A percentile compares a stretch with the other conserved stretches of the same genome.
phyloP scores from a whole-genome alignment of 2,329 filamentous ascomycete species.

The Aurifilum marmelostoma region DNA sequence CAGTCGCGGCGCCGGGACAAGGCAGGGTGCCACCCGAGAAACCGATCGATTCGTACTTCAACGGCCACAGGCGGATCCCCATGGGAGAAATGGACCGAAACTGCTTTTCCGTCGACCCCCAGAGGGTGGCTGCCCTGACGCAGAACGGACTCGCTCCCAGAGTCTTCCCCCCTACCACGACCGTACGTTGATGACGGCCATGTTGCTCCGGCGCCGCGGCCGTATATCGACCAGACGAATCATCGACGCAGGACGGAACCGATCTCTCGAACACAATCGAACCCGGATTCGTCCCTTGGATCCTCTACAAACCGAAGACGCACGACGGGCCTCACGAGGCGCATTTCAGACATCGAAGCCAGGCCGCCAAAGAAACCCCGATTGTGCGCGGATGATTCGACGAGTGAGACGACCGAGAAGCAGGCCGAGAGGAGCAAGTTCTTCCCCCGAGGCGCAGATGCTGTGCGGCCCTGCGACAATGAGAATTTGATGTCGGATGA shows the following conservation, averaged over 20 bases:
- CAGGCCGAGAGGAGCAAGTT: conserved; percentile 57
- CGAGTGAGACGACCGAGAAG: conserved; percentile 36
- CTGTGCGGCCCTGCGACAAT: conserved; percentile 35
- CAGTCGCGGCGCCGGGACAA: conserved; percentile 31
- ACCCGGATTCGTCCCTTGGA: conserved; percentile 20
- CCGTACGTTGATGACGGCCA: conserved; percentile 53
- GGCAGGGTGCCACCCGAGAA: conserved; percentile 44
- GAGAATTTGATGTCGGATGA: conserved; percentile 58
- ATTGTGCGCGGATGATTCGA: conserved; percentile 50
- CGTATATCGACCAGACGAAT: conserved; percentile 43
- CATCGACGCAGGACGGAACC: conserved; percentile 58
- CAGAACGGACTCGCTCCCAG: conserved; percentile 55
- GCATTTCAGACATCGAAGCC: conserved; percentile 29
- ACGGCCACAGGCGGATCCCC: conserved; percentile 53
- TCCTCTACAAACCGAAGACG: conserved; percentile 32
- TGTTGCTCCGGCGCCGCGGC: conserved; percentile 32
- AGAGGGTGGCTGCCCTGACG: conserved; percentile 52
- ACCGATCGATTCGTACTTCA: conserved; percentile 60
- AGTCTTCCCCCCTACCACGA: conserved; percentile 61
- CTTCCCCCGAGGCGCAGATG: conserved; percentile 45
- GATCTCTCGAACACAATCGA: conserved; percentile 47
- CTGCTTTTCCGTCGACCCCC: conserved; percentile 58
- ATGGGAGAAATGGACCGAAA: conserved; percentile 67
- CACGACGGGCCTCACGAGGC: conserved; percentile 34
- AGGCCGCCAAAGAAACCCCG: conserved; percentile 62